These are phyloP conservation scores for Bacidia gigantensis DNA, from an alignment of 495 filamentous ascomycete species.

Conservation along the genomic window DNA sequence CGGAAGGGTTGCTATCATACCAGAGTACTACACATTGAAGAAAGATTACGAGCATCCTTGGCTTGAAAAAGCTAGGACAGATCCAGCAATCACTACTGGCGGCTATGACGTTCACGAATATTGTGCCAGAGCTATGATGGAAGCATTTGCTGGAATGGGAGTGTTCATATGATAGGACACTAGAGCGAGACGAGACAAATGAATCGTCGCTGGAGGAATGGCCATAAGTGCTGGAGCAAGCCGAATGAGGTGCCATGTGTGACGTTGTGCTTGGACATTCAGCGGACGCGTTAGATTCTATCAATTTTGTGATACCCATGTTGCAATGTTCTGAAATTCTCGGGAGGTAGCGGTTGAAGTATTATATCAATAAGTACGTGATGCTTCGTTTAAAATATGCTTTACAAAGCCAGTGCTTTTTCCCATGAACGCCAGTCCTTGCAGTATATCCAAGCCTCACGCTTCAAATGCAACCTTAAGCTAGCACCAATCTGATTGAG, in stretches of 20 bases:
- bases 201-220: constrained; percentile 21
- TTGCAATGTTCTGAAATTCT: not conserved
- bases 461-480: too few species aligned
- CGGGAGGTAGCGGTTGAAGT: not conserved
- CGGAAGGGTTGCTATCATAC: constrained; percentile 53
- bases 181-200: constrained; percentile 23
- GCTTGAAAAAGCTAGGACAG: constrained; percentile 47
- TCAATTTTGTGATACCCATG: constrained; percentile 9
- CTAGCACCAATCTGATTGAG: too few species aligned
- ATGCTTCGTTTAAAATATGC: constrained; percentile 3
- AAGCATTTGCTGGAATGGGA: constrained; percentile 81
- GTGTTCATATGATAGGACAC: constrained; percentile 74
- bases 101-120: constrained; percentile 76
- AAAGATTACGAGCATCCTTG: constrained; percentile 49
- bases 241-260: constrained; percentile 12
- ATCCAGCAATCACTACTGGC: constrained; percentile 51
- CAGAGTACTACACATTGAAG: constrained; percentile 56
- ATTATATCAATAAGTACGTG: not conserved
- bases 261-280: constrained; percentile 24
- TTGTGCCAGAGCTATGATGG: constrained; percentile 62
- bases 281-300: constrained; percentile 35
- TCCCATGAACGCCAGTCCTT: not conserved
- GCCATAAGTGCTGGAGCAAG: constrained; percentile 13
- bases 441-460: not conserved
- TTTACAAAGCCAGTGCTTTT: too few species aligned